Evolutionary conservation across 805 yeast species (phyloP), one percentile per base, ranked within the genome.

Genomic region (Candida anglica): DNA sequence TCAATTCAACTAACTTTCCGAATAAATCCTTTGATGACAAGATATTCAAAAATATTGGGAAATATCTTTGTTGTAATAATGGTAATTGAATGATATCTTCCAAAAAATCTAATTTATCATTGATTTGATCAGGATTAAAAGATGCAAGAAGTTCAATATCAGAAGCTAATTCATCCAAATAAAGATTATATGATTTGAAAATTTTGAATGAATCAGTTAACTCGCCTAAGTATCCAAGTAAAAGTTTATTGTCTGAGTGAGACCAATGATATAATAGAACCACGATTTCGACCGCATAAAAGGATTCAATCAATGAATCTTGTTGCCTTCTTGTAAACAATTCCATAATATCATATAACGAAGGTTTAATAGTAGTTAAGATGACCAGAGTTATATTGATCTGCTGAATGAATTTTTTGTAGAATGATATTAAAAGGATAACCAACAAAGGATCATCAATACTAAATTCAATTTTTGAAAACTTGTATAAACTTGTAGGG

Each of bases 401-500:
- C n/a, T n/a, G n/a, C 3, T 19, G 11, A 11, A 58, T 34, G 7
- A 56, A 30, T 18, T 46, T 48, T 16, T 33, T 39, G 34, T 56
- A 59, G 41, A 52, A 61, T 16, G 50, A 50, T 9, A 58, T 40
- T 8, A 51, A 33, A 23, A 56, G 37, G 6, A 52, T 42, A n/a
- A 42, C 46, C 26, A 48, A 50, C 24, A 61, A 46, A 1, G 55
- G 52, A 35, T 59, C 65, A 22, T 50, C 50, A 2, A 43, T 36
- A 11, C 39, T 30, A n/a, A 57, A 32, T 15, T 47, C 52, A 4
- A 27, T 28, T 14, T 25, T 33, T 13, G 43, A 19, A 28, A 42
- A 47, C 9, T 13, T 18, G 28, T 44, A 46, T 10, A 32, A 33
- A 10, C 17, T 15, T 6, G 37, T 21, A 21, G 32, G 36, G 11